Percentiles rank a stretch among this genome's conserved stretches.
These are phyloP conservation scores for Diutina siamensis DNA, from an alignment of 1,139 yeast species.

Conservation along the genomic window DNA sequence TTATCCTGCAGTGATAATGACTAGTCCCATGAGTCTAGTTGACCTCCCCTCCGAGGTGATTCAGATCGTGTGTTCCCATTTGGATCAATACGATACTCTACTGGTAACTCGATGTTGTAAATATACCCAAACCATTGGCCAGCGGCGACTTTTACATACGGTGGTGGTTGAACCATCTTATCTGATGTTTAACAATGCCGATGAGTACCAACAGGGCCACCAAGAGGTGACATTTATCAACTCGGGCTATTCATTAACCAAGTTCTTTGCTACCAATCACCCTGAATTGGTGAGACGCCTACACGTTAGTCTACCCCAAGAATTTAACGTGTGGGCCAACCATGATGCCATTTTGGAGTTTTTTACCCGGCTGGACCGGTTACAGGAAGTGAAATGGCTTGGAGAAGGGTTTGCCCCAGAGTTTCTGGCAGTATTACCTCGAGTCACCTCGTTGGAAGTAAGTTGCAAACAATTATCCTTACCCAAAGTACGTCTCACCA, in stretches of 20 bases:
- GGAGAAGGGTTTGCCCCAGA: not conserved
- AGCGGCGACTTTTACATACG: not conserved
- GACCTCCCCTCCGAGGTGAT: not conserved
- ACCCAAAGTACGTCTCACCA: not conserved
- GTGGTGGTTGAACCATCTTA: slow-evolving; percentile 2
- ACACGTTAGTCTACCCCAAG: not conserved
- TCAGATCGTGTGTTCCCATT: not conserved
- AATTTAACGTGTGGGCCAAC: not conserved
- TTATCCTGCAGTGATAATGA: too few species aligned
- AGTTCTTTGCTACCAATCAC: not conserved
- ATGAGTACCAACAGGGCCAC: not conserved
- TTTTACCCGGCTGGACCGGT: not conserved
- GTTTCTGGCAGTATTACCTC: not conserved
- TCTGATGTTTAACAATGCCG: slow-evolving; percentile 1
- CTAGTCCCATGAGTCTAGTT: too few species aligned
- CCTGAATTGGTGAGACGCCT: not conserved
- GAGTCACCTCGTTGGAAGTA: not conserved
- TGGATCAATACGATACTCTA: not conserved
- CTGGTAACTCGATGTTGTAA: not conserved
- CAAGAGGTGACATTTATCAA: not conserved
- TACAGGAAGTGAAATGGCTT: not conserved
- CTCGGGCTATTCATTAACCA: not conserved
- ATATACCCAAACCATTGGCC: not conserved
- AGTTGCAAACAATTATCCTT: not conserved
- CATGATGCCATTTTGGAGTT: not conserved